These are phyloP conservation scores for Microascus cirrosus DNA, from an alignment of 2,329 filamentous ascomycete genomes.

Conservation along the genomic window DNA sequence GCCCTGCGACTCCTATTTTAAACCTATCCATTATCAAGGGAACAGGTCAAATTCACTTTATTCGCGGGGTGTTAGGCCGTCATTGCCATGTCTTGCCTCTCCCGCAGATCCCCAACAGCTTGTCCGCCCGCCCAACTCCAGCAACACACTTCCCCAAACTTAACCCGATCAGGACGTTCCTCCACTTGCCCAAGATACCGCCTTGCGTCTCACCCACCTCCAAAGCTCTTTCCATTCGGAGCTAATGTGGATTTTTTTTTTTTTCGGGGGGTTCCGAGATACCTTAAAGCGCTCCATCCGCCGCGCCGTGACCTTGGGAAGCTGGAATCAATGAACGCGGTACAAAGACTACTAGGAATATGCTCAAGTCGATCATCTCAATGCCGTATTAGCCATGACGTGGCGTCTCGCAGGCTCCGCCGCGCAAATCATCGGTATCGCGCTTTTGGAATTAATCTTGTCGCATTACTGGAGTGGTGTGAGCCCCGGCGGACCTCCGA, in stretches of 20 bases:
- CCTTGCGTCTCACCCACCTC: background rate
- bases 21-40: background rate
- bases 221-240: background rate
- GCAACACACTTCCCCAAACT: background rate
- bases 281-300: background rate
- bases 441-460: background rate
- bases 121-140: conserved; percentile 18
- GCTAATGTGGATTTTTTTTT: background rate
- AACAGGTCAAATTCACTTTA: background rate
- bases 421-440: background rate
- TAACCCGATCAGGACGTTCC: background rate
- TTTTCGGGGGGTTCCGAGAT: background rate
- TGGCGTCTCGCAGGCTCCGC: background rate
- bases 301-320: background rate
- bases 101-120: conserved; percentile 32
- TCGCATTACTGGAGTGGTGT: background rate
- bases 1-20: background rate
- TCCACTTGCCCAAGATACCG: background rate
- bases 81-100: conserved; percentile 7
- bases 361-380: no score
- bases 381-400: no score
- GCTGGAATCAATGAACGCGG: no score
- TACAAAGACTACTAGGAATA: no score
- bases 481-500: background rate
- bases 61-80: background rate